Evolutionary conservation across 148 eudicot genomes (phyloP).

Genomic region (Silene uniflora): DNA sequence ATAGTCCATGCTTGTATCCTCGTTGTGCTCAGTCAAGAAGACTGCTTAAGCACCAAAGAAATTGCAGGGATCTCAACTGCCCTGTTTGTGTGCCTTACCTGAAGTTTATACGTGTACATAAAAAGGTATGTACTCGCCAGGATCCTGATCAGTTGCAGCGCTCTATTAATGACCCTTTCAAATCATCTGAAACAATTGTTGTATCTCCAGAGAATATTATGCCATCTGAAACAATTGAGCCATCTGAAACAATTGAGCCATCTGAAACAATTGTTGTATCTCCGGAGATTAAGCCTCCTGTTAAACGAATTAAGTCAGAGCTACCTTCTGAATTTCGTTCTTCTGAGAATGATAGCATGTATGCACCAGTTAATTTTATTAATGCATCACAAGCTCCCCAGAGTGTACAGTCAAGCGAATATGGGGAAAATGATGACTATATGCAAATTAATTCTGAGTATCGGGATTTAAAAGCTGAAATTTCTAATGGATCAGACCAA

Average conservation of each 20-base stretch:
- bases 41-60: slow-evolving; percentile 51
- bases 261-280: slow-evolving; percentile 40
- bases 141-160: slow-evolving; percentile 26
- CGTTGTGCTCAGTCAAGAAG: slow-evolving; percentile 53
- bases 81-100: slow-evolving; percentile 78
- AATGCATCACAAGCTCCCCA: slow-evolving; percentile 33
- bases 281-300: slow-evolving; percentile 50
- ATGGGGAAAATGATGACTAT: slow-evolving; percentile 31
- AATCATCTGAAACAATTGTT: slow-evolving; percentile 31
- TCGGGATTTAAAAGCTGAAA: slow-evolving; percentile 46
- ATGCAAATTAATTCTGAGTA: slow-evolving; percentile 50
- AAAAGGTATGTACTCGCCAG: slow-evolving; percentile 32
- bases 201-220: slow-evolving; percentile 29
- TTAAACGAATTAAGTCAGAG: slow-evolving; percentile 74
- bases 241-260: neutral
- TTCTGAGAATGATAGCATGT: slow-evolving; percentile 39
- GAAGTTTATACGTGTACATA: slow-evolving; percentile 38
- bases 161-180: too few relatives aligned
- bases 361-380: slow-evolving; percentile 27
- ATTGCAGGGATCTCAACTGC: slow-evolving; percentile 54
- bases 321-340: slow-evolving; percentile 36
- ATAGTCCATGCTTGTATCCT: slow-evolving; percentile 47
- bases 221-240: too few relatives aligned
- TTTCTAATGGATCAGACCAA: slow-evolving; percentile 35
- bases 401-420: slow-evolving; percentile 37